These are phyloP conservation scores for Halophytophthora polymorphica DNA, from an alignment of 352 stramenopile species.

Conservation along the genomic window DNA sequence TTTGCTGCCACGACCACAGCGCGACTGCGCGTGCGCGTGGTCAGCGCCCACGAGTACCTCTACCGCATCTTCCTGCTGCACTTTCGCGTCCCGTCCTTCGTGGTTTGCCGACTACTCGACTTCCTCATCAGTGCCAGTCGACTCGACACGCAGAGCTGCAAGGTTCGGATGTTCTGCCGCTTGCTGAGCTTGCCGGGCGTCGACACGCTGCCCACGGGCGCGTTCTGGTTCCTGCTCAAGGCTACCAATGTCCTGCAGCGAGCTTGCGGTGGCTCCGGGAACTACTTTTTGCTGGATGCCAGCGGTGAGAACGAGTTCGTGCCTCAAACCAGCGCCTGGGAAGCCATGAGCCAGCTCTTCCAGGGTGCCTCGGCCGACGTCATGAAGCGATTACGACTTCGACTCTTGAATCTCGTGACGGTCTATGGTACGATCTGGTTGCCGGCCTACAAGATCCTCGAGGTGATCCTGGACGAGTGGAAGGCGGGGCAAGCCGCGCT, in stretches of 20 bases:
- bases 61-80: conserved; percentile 52
- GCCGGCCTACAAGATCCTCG: conserved; percentile 41
- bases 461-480: conserved; percentile 53
- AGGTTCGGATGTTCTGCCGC: conserved; percentile 48
- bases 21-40: conserved; percentile 18
- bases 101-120: conserved; percentile 38
- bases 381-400: conserved; percentile 37
- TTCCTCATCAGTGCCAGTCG: conserved; percentile 39
- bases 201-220: conserved; percentile 26
- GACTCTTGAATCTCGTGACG: conserved; percentile 38
- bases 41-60: conserved; percentile 36
- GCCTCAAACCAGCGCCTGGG: conserved; percentile 33
- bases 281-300: conserved; percentile 47
- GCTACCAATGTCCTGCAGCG: conserved; percentile 42
- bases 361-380: conserved; percentile 29
- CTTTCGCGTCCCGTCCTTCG: conserved; percentile 38
- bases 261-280: conserved; percentile 26
- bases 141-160: conserved; percentile 57
- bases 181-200: conserved; percentile 39
- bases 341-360: conserved; percentile 42
- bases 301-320: conserved; percentile 49
- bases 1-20: conserved; percentile 10
- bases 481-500: conserved; percentile 23
- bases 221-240: conserved; percentile 61
- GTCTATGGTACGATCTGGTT: conserved; percentile 59